These are phyloP conservation scores for Marasmius sp. DNA, from an alignment of 1,284 basidiomycete species.

Conservation along the genomic window DNA sequence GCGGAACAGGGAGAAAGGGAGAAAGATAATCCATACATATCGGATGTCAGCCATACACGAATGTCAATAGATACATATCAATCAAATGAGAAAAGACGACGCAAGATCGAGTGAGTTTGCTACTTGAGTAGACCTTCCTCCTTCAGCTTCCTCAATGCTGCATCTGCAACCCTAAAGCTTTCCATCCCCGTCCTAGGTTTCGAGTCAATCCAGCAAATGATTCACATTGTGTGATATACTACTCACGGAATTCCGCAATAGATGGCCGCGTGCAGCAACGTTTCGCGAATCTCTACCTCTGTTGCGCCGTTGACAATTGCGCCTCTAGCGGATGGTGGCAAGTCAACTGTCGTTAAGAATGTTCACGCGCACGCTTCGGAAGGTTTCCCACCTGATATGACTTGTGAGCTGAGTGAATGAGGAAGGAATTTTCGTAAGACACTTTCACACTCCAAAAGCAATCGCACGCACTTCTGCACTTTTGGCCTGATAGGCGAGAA, in stretches of 20 bases:
- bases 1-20: not conserved
- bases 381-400: conserved; percentile 32
- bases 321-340: conserved; percentile 23
- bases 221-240: not conserved
- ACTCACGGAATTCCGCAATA: conserved; percentile 36
- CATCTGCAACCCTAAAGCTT: conserved; percentile 38
- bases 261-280: conserved; percentile 36
- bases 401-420: conserved; percentile 31
- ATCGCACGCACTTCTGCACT: conserved; percentile 32
- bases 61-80: too few relatives aligned
- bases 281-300: conserved; percentile 41
- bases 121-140: conserved; percentile 27
- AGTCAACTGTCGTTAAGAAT: not conserved
- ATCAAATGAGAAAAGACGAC: too few relatives aligned
- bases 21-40: too few relatives aligned
- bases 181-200: conserved; percentile 31
- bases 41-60: too few relatives aligned
- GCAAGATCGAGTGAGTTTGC: too few relatives aligned
- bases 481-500: conserved; percentile 40
- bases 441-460: not conserved
- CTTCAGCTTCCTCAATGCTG: conserved; percentile 34
- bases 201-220: not conserved
- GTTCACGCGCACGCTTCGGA: not conserved
- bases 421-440: not conserved
- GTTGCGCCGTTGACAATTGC: conserved; percentile 39